A percentile compares a stretch with the other conserved stretches of the same genome.
These are phyloP conservation scores for Galerina sulciceps DNA, from an alignment of 768 basidiomycete genomes.

Conservation along the genomic window DNA sequence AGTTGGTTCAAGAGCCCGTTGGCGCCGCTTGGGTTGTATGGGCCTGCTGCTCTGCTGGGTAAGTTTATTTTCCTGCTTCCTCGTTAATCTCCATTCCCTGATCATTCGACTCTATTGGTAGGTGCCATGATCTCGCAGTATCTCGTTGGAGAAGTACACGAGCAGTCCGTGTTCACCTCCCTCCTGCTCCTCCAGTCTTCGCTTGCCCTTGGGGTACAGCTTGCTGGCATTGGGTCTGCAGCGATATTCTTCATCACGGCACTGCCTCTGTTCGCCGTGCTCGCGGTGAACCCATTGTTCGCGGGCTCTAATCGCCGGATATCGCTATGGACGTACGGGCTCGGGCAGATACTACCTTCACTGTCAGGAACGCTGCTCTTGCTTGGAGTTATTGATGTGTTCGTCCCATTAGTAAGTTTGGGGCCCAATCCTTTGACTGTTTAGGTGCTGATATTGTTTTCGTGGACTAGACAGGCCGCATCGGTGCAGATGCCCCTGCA, in stretches of 20 bases:
- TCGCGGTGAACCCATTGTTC: conserved; percentile 54
- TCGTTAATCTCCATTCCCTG: neutral
- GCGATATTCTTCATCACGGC: conserved; percentile 72
- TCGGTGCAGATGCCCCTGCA: conserved; percentile 81
- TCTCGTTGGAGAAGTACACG: conserved; percentile 53
- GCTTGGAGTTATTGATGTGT: conserved; percentile 75
- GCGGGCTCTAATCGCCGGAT: conserved; percentile 36
- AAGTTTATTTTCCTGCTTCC: conserved; percentile 19
- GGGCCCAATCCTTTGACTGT: neutral
- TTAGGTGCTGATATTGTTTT: conserved; percentile 1
- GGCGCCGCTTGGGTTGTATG: conserved; percentile 70
- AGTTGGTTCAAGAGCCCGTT: conserved; percentile 86
- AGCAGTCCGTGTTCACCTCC: conserved; percentile 65
- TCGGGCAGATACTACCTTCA: conserved; percentile 62
- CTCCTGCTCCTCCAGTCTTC: conserved; percentile 63
- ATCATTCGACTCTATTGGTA: conserved; percentile 25
- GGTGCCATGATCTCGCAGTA: conserved; percentile 70
- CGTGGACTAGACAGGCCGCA: conserved; percentile 69
- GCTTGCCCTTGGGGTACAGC: conserved; percentile 63
- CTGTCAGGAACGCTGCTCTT: conserved; percentile 61
- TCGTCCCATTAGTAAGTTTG: conserved; percentile 78
- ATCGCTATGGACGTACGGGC: conserved; percentile 64
- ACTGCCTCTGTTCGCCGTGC: conserved; percentile 56
- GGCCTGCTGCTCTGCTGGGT: conserved; percentile 77
- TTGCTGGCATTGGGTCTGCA: conserved; percentile 74